phyloP scores from a whole-genome alignment of 192 early-diverging fungal genomes.

The Backusella luteola region DNA sequence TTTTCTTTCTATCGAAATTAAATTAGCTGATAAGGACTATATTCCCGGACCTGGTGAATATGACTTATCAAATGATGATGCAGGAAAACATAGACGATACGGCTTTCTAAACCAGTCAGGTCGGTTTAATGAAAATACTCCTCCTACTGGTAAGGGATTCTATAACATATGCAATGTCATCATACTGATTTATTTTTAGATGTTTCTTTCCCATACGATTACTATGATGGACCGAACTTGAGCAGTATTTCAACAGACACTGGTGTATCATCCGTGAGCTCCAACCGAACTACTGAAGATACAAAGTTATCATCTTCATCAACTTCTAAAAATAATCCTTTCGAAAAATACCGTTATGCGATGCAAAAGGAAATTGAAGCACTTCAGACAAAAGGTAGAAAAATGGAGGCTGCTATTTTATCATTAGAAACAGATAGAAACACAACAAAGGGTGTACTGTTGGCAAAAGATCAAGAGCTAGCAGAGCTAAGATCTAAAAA shows the following conservation, averaged over 20 bases:
- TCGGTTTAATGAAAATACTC: conserved; percentile 11
- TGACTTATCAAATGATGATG: conserved; percentile 5
- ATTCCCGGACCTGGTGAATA: conserved; percentile 30
- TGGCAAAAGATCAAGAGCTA: conserved; percentile 17
- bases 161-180: not conserved
- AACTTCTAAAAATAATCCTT: not conserved
- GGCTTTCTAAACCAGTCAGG: conserved; percentile 6
- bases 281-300: conserved; percentile 13
- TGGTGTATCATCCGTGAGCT: conserved; percentile 4
- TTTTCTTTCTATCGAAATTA: not conserved
- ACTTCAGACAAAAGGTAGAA: conserved; percentile 19
- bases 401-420: conserved; percentile 14
- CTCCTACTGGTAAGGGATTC: not conserved
- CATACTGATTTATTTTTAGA: not conserved
- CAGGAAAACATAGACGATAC: not conserved
- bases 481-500: conserved; percentile 19
- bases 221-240: conserved; percentile 5
- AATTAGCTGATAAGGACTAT: conserved; percentile 20
- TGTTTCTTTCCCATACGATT: not conserved
- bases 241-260: conserved; percentile 14
- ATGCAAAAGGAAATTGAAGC: conserved; percentile 29
- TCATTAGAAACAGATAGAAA: conserved; percentile 13
- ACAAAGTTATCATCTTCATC: not conserved
- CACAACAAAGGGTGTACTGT: not conserved
- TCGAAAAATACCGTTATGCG: conserved; percentile 18